Conservation (phyloP, 768 basidiomycete genomes). For the Naganishia vishniacii region DNA sequence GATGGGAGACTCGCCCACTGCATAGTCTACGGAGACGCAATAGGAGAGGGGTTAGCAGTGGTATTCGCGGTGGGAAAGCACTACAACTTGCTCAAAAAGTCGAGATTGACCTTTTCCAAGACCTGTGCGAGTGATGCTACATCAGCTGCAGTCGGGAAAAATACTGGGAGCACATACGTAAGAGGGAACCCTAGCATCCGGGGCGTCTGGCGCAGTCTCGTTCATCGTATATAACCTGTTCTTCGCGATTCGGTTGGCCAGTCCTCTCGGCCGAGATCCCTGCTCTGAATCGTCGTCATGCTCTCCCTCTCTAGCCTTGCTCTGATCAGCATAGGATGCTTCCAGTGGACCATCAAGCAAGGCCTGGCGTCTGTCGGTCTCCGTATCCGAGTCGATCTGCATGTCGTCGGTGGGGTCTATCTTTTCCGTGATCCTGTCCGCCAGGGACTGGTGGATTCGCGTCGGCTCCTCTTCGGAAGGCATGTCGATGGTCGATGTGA, state of each 20-base stretch:
- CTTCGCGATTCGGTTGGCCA: constrained; percentile 5
- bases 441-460: not conserved
- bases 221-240: constrained; percentile 8
- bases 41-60: not conserved
- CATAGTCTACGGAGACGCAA: not conserved
- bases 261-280: not conserved
- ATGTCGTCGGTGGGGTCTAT: not conserved
- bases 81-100: not conserved
- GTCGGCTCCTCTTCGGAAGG: not conserved
- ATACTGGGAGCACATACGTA: too few relatives aligned
- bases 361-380: not conserved
- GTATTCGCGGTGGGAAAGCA: too few relatives aligned
- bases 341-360: not conserved
- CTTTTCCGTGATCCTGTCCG: constrained; percentile 1
- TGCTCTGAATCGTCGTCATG: not conserved
- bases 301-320: not conserved
- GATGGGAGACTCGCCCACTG: constrained; percentile 20
- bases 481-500: not conserved
- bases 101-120: not conserved
- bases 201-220: constrained; percentile 11
- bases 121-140: not conserved
- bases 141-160: too few relatives aligned
- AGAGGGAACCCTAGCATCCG: not conserved
- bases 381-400: not conserved
- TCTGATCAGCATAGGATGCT: not conserved